Conservation (phyloP, 106 monocot species). For the Acanthochlamys bracteata region DNA sequence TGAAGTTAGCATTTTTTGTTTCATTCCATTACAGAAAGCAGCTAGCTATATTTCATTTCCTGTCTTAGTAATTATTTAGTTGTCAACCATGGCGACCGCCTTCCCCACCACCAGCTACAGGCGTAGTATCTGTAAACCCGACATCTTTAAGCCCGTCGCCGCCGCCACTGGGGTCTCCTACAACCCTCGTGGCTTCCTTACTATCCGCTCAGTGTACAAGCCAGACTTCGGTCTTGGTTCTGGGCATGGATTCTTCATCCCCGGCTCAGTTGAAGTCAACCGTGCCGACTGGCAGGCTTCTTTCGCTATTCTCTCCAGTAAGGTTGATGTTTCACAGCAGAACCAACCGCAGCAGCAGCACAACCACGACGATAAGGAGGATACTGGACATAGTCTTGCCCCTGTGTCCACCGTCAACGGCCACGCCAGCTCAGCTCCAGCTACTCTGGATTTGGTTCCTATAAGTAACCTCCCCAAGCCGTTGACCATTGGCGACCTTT, state of each 20-base stretch:
- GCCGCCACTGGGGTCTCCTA: neutral
- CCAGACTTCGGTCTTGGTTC: neutral
- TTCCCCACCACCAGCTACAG: neutral
- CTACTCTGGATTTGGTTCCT: conserved; percentile 14
- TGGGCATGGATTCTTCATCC: neutral
- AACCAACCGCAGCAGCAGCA: conserved; percentile 1
- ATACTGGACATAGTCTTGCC: neutral
- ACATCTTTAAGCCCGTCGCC: neutral
- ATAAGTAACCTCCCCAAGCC: conserved; percentile 27
- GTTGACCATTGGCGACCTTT: conserved; percentile 33
- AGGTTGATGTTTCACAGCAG: conserved; percentile 15
- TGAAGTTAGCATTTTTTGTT: too few relatives aligned
- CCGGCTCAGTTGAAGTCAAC: conserved; percentile 16
- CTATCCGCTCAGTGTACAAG: neutral
- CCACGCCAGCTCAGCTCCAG: neutral
- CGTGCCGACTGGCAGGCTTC: conserved; percentile 51
- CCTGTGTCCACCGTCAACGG: conserved; percentile 15
- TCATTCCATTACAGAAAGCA: too few relatives aligned
- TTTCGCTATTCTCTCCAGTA: conserved; percentile 57
- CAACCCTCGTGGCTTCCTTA: neutral
- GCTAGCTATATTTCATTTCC: too few relatives aligned
- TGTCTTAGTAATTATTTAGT: too few relatives aligned
- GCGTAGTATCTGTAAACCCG: neutral
- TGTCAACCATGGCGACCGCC: neutral
- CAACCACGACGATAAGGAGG: neutral